Evolutionary conservation across 2,329 filamentous ascomycete species (phyloP), one percentile per base, ranked within the genome.

Genomic region (Pseudogymnoascus sp.): DNA sequence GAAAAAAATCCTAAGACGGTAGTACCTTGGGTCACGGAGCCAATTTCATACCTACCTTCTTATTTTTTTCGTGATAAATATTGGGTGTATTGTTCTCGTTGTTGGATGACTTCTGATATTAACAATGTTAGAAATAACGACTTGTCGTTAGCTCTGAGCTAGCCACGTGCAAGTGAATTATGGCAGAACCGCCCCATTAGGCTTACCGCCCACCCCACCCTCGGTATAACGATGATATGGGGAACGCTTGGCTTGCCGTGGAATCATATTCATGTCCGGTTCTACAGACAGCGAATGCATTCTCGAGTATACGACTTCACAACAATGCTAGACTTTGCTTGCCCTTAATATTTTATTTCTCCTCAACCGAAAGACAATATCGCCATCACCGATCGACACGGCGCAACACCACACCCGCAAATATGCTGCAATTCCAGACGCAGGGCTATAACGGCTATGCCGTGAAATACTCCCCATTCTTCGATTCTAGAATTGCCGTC

Each of bases 381-480:
- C n/a, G 41, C 41, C 41, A 52, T 6, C 23, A 52, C 18, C 4
- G 9, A 52, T 28, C 41, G n/a, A 28, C 8, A 12, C 23, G 41
- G 23, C 41, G 9, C 9, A 52, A 30, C 18, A n/a, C 41, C n/a
- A 2, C 3, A 7, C 41, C 41, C 41, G 41, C 41, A 52, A 52
- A 52, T 12, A 96, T 97, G 91, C 86, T 97, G 68, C 91, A 96
- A 75, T 97, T 89, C 76, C 88, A 89, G 65, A 97, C 94, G 19
- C 82, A 90, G 71, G 94, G 94, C 69, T 97, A 84, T 81, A 96
- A 97, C 74, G 92, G 92, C 69, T 96, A 95, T 76, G 90, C 89
- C 67, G 91, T 96, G 74, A 96, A 96, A 76, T 99, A 97, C 79
- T 97, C 92, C 60, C 94, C 94, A 5, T 99, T 96, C 78, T 95